Conservation (phyloP, 768 basidiomycete genomes). For the Hypsizygus marmoreus region DNA sequence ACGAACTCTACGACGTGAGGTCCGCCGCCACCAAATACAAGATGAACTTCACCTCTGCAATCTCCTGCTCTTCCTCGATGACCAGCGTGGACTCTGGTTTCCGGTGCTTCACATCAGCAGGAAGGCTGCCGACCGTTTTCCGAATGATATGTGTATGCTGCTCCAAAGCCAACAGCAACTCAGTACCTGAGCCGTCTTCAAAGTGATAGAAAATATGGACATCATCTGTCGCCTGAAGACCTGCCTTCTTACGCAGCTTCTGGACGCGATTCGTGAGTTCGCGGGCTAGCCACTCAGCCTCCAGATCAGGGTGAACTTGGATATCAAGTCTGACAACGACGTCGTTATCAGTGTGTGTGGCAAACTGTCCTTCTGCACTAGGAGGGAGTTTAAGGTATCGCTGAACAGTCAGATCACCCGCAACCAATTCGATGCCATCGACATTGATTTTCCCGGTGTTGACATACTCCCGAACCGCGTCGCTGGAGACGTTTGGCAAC, state of each 20-base stretch:
- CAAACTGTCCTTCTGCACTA: conserved; percentile 60
- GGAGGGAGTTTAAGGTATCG: conserved; percentile 85
- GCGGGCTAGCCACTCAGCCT: conserved; percentile 85
- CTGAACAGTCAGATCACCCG: conserved; percentile 90
- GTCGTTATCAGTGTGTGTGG: conserved; percentile 90
- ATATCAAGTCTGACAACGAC: conserved; percentile 94
- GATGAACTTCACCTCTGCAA: conserved; percentile 76
- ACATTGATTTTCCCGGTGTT: conserved; percentile 76
- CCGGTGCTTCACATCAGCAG: conserved; percentile 57
- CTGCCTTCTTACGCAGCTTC: conserved; percentile 93
- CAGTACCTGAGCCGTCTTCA: conserved; percentile 64
- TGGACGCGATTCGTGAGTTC: conserved; percentile 93
- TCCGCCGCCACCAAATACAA: conserved; percentile 70
- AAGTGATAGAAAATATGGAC: conserved; percentile 86
- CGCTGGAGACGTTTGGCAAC: conserved; percentile 78
- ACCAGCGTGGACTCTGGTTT: conserved; percentile 52
- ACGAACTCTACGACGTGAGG: conserved; percentile 35
- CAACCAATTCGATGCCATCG: conserved; percentile 85
- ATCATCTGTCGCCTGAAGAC: conserved; percentile 93
- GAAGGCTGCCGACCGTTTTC: conserved; percentile 75
- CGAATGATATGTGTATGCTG: conserved; percentile 70
- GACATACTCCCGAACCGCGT: conserved; percentile 78
- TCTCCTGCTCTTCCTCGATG: conserved; percentile 86
- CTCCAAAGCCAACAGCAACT: conserved; percentile 62
- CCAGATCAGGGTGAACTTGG: conserved; percentile 82